phyloP scores from a whole-genome alignment of 2,329 filamentous ascomycete species.

The Trichoderma guizhouense region DNA sequence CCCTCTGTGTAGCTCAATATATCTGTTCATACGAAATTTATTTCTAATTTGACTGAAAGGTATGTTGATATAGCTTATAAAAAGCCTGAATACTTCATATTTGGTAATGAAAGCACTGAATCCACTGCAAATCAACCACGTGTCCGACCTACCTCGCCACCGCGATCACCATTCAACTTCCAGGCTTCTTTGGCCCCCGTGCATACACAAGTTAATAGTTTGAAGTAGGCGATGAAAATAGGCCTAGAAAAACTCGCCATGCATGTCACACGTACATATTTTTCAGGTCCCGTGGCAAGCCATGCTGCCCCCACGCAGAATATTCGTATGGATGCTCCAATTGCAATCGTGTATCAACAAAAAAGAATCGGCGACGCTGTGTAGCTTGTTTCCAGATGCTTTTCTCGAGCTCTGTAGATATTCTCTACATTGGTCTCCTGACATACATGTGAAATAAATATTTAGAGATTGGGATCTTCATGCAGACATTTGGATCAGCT shows the following conservation, averaged over 20 bases:
- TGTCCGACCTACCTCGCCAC: background rate
- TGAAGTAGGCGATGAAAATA: background rate
- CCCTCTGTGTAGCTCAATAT: background rate
- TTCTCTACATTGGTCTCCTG: background rate
- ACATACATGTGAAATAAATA: background rate
- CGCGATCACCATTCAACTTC: background rate
- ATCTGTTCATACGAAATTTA: rapidly evolving
- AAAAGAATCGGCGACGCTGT: background rate
- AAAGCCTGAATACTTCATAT: background rate
- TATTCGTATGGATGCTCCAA: background rate
- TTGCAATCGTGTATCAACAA: background rate
- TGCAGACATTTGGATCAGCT: background rate
- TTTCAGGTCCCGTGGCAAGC: background rate
- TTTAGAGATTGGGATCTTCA: background rate
- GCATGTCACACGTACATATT: background rate
- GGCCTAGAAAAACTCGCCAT: background rate
- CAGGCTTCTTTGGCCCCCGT: background rate
- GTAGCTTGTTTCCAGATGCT: background rate
- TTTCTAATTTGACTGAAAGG: background rate
- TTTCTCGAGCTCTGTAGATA: background rate
- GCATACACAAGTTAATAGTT: background rate
- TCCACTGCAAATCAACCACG: background rate
- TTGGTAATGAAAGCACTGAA: background rate
- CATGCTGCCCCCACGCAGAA: background rate
- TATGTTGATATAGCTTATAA: background rate